Evolutionary conservation across 2,329 filamentous ascomycete species (phyloP).

Genomic region (Penicillium oxalicum): DNA sequence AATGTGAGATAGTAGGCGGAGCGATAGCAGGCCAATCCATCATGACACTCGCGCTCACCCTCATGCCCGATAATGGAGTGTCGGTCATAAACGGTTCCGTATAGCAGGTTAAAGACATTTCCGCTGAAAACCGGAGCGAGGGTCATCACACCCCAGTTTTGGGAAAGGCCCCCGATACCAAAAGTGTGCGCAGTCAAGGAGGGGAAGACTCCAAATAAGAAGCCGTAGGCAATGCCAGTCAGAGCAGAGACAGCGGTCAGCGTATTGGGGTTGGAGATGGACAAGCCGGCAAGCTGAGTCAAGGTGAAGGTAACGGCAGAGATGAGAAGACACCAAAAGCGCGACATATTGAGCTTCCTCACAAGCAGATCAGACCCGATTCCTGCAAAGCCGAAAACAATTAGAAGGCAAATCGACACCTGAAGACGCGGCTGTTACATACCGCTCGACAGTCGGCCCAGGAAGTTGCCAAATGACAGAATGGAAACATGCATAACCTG

Average conservation of each 20-base stretch:
- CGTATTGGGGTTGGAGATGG: slow-evolving; percentile 67
- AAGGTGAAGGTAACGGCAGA: slow-evolving; percentile 71
- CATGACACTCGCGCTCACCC: slow-evolving; percentile 67
- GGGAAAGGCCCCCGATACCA: slow-evolving; percentile 78
- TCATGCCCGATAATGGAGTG: slow-evolving; percentile 65
- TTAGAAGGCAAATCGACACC: slow-evolving; percentile 4
- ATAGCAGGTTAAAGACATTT: slow-evolving; percentile 88
- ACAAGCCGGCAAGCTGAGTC: slow-evolving; percentile 71
- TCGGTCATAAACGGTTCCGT: slow-evolving; percentile 74
- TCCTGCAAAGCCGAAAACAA: slow-evolving; percentile 39
- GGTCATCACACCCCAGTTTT: slow-evolving; percentile 97
- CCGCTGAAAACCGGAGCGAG: slow-evolving; percentile 79
- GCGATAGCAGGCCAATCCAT: slow-evolving; percentile 75
- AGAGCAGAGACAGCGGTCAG: slow-evolving; percentile 74
- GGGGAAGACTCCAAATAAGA: slow-evolving; percentile 89
- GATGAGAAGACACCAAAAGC: slow-evolving; percentile 83
- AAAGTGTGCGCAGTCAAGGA: slow-evolving; percentile 86
- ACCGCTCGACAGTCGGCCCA: slow-evolving; percentile 73
- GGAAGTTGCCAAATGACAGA: slow-evolving; percentile 81
- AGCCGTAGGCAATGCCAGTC: slow-evolving; percentile 84
- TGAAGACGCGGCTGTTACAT: slow-evolving; percentile 27
- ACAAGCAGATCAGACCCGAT: slow-evolving; percentile 88
- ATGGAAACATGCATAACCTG: slow-evolving; percentile 93
- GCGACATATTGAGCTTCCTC: slow-evolving; percentile 70
- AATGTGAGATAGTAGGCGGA: slow-evolving; percentile 76